phyloP scores from a whole-genome alignment of 306 rosid genomes.

The Oxytropis ochrocephala region DNA sequence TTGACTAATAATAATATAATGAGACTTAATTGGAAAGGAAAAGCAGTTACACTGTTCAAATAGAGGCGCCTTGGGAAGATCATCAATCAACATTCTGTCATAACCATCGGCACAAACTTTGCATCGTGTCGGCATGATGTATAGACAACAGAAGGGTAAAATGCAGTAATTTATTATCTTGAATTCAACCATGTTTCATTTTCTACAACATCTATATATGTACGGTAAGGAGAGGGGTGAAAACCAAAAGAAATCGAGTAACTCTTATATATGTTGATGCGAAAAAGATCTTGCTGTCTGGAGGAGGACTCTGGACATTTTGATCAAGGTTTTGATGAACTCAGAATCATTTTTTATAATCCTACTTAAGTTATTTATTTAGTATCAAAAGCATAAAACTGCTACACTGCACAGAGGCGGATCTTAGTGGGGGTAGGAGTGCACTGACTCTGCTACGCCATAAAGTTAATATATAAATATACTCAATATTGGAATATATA shows the following conservation, averaged over 20 bases:
- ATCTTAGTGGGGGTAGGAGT: too few species aligned
- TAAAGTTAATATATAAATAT: too few species aligned
- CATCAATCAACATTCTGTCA: slow-evolving; percentile 35
- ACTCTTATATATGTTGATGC: not conserved
- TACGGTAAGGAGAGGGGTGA: not conserved
- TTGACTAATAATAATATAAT: not conserved
- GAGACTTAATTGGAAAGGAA: not conserved
- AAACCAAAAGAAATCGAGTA: not conserved
- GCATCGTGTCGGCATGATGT: slow-evolving; percentile 44
- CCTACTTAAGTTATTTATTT: too few species aligned
- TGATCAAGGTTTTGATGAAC: slow-evolving; percentile 12
- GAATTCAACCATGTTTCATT: slow-evolving; percentile 10
- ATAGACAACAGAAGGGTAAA: slow-evolving; percentile 10
- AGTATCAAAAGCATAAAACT: not conserved
- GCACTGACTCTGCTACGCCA: too few species aligned
- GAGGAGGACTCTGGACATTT: not conserved
- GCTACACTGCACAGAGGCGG: not conserved
- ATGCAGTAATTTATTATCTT: not conserved
- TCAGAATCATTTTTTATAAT: not conserved
- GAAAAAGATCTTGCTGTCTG: slow-evolving; percentile 17
- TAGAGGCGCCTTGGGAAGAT: slow-evolving; percentile 32
- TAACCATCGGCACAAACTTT: slow-evolving; percentile 47
- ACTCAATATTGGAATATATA: too few species aligned
- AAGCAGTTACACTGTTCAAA: slow-evolving; percentile 11
- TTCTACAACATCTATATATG: slow-evolving; percentile 3